Base-by-base conservation (phyloP, 768 basidiomycete species). In the Podaxis mareebaensis region DNA sequence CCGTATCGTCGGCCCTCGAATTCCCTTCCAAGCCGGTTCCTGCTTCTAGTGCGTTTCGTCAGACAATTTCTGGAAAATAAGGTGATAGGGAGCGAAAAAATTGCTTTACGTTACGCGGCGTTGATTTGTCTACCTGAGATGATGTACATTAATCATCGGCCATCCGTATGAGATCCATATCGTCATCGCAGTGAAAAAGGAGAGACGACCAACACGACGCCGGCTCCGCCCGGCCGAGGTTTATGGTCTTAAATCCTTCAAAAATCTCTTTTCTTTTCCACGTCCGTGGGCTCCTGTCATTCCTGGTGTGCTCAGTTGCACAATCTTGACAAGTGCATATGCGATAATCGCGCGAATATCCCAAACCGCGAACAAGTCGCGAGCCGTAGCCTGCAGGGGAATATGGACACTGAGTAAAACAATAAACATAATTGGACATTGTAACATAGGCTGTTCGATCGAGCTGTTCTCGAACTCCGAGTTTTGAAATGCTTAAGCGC, bases 331-430 rank as follows among this genome's bases (percentile, higher is more conserved):
- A 33, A 33, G 8, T 10, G 10, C 10, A 10, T 10, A 12, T 56
- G 54, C 54, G 54, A 56, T 56, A 56, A 56, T 22, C 54, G 54
- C 54, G 54, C 39, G 54, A 56, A 54, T 7, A 54, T 36, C 4
- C 30, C 24, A 30, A 30, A 24, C 54, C 33, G 0, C 4, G 4
- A 28, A 28, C 33, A 33, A 10, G 33, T 33, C 2, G 30, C 8
- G 30, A 33, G 30, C 8, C 30, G 30, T 33, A 33, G 7, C 33
- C 11, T 20, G 54, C 10, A 56, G 36, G 36, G 22, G 12, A 39
- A 24, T 33, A 10, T 10, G 20, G 7, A 36, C 20, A 56, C 54
- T 56, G 54, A 39, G 54, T 56, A 56, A 56, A 39, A n/a, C 17
- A 54, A n/a, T 20, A 7, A 54, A 46, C 33, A 33, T 33, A 33